Evolutionary conservation across 495 filamentous ascomycete genomes (phyloP), one percentile per base, ranked within the genome.

Genomic region (Penicillium dipodomyicola): DNA sequence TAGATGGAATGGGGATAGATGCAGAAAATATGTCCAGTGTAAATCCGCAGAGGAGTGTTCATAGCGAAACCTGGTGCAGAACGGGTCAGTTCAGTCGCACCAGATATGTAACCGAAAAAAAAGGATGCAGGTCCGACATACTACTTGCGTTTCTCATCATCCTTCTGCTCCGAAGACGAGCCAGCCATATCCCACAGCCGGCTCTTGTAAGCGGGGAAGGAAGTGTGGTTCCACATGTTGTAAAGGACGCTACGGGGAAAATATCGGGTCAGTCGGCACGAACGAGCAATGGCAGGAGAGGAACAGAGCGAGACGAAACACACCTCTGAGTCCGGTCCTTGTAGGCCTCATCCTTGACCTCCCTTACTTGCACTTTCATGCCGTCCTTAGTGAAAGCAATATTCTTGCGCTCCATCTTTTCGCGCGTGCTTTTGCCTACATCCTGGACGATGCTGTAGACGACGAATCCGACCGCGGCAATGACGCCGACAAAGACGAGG

Each of bases 401-500:
- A 66, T 96, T 85, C 75, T 88, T 89, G 70, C 84, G 82, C 76
- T 90, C 88, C 85, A 97, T 88, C 66, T 88, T 87, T 65, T 85
- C 75, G 37, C 76, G 80, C 27, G 90, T 88, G 52, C 82, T 80
- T 49, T 82, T 76, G 56, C 84, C 80, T 58, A 96, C 85, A 64
- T 90, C 82, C 59, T 80, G 79, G 20, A 81, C 71, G 67, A 87
- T 86, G 48, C 82, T 76, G 77, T 91, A 96, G 56, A 88, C 79
- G 61, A 89, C 83, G 65, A 87, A 93, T 49, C 82, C 82, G 59
- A 96, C 73, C 59, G 80, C 87, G 61, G 76, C 88, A 59, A 83
- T 67, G 50, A 80, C 72, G 58, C 65, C 75, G 46, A 92, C 68
- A 43, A 93, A 65, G 57, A 85, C 49, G 65, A 95, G 66, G 46